These are phyloP conservation scores for Aspergillus pseudoglaucus DNA, from an alignment of 2,329 filamentous ascomycete species.

Conservation along the genomic window DNA sequence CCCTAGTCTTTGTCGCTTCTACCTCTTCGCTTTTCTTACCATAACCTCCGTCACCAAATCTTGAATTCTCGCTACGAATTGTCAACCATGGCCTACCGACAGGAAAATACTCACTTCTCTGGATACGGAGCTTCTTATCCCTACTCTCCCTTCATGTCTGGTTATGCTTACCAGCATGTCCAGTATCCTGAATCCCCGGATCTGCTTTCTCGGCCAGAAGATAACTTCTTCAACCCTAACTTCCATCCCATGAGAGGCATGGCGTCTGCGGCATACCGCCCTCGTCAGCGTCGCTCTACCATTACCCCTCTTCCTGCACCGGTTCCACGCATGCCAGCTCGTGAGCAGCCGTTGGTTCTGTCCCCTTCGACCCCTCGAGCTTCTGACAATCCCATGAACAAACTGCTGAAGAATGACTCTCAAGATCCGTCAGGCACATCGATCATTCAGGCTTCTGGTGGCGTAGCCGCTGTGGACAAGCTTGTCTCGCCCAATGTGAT, in stretches of 20 bases:
- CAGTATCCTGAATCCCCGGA: not conserved
- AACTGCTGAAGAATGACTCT: slow-evolving; percentile 1
- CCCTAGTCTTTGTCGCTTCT: not conserved
- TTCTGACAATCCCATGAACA: not conserved
- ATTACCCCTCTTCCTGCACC: not conserved
- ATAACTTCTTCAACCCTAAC: not conserved
- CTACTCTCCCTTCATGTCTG: not conserved
- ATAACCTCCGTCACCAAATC: not conserved
- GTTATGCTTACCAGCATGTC: not conserved
- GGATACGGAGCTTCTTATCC: slow-evolving; percentile 1
- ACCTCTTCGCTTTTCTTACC: not conserved
- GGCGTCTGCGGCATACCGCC: not conserved
- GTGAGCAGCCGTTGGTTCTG: not conserved
- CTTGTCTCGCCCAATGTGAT: slow-evolving; percentile 15
- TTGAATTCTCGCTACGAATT: not conserved
- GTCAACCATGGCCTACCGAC: slow-evolving; percentile 1
- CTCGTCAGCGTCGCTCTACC: not conserved
- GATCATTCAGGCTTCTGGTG: not conserved
- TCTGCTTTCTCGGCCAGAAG: not conserved
- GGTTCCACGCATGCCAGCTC: not conserved
- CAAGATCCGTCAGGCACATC: not conserved
- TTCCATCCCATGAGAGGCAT: not conserved
- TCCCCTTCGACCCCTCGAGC: slow-evolving; percentile 3
- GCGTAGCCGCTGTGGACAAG: slow-evolving; percentile 7
- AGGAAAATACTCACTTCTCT: not conserved